phyloP scores from a whole-genome alignment of 148 eudicot genomes.

The Chenopodium berlandieri region DNA sequence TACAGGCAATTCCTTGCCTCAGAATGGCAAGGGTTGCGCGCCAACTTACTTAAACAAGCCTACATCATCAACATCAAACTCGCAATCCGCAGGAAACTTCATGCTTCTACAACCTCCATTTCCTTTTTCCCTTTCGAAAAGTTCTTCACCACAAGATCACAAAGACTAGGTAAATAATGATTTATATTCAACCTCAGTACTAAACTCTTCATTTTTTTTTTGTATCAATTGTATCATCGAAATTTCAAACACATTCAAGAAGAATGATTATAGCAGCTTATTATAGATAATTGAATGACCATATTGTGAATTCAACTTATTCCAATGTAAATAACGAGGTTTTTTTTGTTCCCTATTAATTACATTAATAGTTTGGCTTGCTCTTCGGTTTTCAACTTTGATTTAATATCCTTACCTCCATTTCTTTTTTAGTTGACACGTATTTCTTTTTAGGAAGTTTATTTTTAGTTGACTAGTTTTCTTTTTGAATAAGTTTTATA shows the following conservation, averaged over 20 bases:
- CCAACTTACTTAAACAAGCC: conserved; percentile 27
- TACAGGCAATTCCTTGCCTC: conserved; percentile 13
- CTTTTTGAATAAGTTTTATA: no score
- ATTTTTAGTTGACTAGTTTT: no score
- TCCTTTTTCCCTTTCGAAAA: conserved; percentile 37
- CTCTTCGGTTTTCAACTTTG: no score
- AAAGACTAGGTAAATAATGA: conserved; percentile 19
- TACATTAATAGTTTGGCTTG: no score
- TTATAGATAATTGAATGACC: background rate
- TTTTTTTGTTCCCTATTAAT: no score
- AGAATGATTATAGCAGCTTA: background rate
- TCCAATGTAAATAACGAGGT: background rate
- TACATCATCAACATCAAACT: conserved; percentile 21
- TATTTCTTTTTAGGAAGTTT: no score
- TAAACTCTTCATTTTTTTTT: background rate
- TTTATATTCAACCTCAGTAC: background rate
- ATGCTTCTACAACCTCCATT: conserved; percentile 32
- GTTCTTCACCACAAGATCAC: conserved; percentile 28
- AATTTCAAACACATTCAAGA: background rate
- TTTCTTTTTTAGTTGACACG: no score
- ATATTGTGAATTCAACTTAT: background rate
- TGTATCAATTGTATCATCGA: background rate
- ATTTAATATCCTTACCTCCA: no score
- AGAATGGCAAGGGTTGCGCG: conserved; percentile 1
- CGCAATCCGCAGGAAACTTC: conserved; percentile 28